These are phyloP conservation scores for Aspergillus uvarum DNA, from an alignment of 2,329 filamentous ascomycete species.

Conservation along the genomic window DNA sequence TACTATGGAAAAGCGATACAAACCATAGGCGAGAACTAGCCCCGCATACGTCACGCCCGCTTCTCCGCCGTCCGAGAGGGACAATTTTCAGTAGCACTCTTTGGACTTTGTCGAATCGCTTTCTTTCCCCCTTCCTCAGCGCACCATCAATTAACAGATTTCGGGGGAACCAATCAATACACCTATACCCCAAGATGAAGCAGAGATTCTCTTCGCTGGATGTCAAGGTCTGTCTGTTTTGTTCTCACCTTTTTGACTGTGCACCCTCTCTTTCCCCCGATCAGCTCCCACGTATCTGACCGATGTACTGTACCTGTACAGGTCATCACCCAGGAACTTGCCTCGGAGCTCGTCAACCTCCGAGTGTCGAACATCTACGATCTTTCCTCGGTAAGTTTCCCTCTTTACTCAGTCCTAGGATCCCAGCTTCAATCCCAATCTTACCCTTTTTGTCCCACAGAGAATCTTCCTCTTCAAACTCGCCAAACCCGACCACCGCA, in stretches of 20 bases:
- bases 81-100: slow-evolving; percentile 17
- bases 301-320: slow-evolving; percentile 38
- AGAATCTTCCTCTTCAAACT: slow-evolving; percentile 96
- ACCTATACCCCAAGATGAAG: slow-evolving; percentile 49
- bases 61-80: background rate
- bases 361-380: slow-evolving; percentile 95
- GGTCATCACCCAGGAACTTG: slow-evolving; percentile 94
- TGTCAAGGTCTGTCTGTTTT: slow-evolving; percentile 48
- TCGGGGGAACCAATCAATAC: slow-evolving; percentile 5
- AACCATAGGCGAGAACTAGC: slow-evolving; percentile 21
- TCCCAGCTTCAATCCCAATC: background rate
- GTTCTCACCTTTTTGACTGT: background rate
- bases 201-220: slow-evolving; percentile 60
- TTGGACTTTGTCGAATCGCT: slow-evolving; percentile 4
- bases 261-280: background rate
- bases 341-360: slow-evolving; percentile 69
- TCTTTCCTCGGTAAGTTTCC: slow-evolving; percentile 66
- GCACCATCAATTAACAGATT: slow-evolving; percentile 3
- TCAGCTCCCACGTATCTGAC: slow-evolving; percentile 1
- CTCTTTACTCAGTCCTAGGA: background rate
- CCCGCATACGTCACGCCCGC: slow-evolving; percentile 41
- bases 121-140: slow-evolving; percentile 1
- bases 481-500: slow-evolving; percentile 81
- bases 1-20: slow-evolving; percentile 10
- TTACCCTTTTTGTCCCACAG: slow-evolving; percentile 30